Evolutionary conservation across 148 eudicot species (phyloP).

Genomic region (Chenopodium berlandieri): DNA sequence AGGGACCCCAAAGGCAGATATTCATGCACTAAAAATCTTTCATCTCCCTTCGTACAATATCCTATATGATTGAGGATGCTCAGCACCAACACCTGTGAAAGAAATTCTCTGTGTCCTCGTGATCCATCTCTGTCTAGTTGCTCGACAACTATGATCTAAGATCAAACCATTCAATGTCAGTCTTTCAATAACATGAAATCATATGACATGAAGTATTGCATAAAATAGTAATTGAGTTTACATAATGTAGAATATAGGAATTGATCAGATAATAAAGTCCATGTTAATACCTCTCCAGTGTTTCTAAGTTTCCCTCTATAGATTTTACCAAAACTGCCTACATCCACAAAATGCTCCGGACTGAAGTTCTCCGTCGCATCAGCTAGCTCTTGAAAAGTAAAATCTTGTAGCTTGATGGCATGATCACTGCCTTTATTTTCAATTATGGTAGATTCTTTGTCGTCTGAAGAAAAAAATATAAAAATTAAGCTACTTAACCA

Average conservation of each 20-base stretch:
- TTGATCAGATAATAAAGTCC: background rate
- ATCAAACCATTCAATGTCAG: background rate
- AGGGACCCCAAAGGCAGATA: constrained; percentile 57
- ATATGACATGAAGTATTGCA: background rate
- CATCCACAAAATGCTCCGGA: constrained; percentile 39
- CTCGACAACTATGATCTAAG: constrained; percentile 45
- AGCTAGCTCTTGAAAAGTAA: constrained; percentile 45
- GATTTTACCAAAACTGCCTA: constrained; percentile 50
- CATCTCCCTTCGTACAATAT: constrained; percentile 64
- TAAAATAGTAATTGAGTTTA: no score
- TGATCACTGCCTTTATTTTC: constrained; percentile 6
- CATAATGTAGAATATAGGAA: background rate
- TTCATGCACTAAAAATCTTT: constrained; percentile 69
- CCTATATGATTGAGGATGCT: constrained; percentile 51
- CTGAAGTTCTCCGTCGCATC: constrained; percentile 51
- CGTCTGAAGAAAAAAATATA: background rate
- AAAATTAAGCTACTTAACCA: no score
- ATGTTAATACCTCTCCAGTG: constrained; percentile 38
- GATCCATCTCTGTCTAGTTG: constrained; percentile 46
- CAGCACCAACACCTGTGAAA: constrained; percentile 45
- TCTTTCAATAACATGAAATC: background rate
- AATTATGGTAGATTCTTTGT: background rate
- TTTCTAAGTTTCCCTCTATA: constrained; percentile 37
- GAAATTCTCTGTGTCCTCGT: constrained; percentile 51
- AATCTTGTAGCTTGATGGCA: constrained; percentile 20